Conservation (phyloP, 345 rosid genomes). For the Nephelium lappaceum region DNA sequence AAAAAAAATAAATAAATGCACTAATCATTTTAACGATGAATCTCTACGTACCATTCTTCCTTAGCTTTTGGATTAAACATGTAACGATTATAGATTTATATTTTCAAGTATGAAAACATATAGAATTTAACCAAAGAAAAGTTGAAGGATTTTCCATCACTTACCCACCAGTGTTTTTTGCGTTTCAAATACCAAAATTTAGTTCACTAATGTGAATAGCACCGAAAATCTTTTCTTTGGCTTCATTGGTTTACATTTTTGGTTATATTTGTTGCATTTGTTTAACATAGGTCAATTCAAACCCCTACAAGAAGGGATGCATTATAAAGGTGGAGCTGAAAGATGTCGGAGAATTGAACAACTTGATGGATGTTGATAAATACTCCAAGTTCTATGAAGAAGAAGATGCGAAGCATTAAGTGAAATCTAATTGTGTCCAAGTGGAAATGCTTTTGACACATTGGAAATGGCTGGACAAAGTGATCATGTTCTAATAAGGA, state of each 20-base stretch:
- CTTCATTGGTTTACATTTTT: neutral
- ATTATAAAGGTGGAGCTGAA: slow-evolving; percentile 74
- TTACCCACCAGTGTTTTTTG: neutral
- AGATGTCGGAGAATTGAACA: slow-evolving; percentile 56
- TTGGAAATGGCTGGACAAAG: neutral
- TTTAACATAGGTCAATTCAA: slow-evolving; percentile 66
- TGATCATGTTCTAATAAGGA: neutral
- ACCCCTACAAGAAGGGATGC: slow-evolving; percentile 88
- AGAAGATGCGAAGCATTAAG: slow-evolving; percentile 82
- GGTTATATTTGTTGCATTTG: slow-evolving; percentile 1
- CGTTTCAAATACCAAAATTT: neutral
- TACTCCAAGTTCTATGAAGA: slow-evolving; percentile 93
- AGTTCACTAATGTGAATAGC: neutral
- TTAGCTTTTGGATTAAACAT: too few species aligned
- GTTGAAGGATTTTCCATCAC: neutral
- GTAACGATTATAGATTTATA: too few species aligned
- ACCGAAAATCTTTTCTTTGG: neutral
- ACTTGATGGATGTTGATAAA: slow-evolving; percentile 73
- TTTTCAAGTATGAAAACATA: too few species aligned
- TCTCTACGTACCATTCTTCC: too few species aligned
- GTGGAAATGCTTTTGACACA: neutral
- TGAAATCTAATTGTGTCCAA: slow-evolving; percentile 1
- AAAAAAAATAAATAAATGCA: too few species aligned
- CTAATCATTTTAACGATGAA: too few species aligned
- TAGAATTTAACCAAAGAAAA: neutral